Evolutionary conservation across 768 basidiomycete species (phyloP), one percentile per base, ranked within the genome.

Genomic region (Termitomyces sp.): DNA sequence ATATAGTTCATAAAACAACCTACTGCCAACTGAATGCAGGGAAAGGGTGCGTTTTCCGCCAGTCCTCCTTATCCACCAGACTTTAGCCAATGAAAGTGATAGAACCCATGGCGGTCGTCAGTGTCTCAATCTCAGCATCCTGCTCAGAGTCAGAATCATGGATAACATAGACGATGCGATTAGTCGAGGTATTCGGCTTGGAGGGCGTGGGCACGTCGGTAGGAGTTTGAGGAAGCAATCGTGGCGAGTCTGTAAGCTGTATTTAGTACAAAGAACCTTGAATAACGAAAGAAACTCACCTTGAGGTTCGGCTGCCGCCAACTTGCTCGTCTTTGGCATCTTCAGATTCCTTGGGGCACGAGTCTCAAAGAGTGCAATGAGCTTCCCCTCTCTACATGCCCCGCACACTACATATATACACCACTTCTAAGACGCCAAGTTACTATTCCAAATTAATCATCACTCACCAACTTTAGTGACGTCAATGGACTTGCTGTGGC

Each of bases 401-500:
- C 87, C 87, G 61, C 89, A 91, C 2, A 83, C 89, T 91, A 53
- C 14, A 58, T 24, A 26, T n/a, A 58, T 24, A 26, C 50, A 27
- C 20, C 24, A 18, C 18, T 53, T 14, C 3, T 18, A 20, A 26
- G 27, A 26, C 22, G 9, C n/a, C 36, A 40, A 39, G 37, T 37
- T 39, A 9, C 30, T 26, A 43, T 40, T 24, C 9, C 33, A 47
- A 30, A 27, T 22, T 16, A 20, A 20, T 10, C n/a, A 32, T 20
- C 12, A 76, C 84, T 60, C 61, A 88, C 88, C 76, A 55, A 82
- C 84, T 75, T 85, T 81, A 33, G 84, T 80, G 14, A 86, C 79
- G 14, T 78, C 75, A 62, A 90, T 90, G 20, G 88, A 90, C 59
- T 87, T 91, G 66, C 82, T 86, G 64, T 85, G 84, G 33, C 89